These are phyloP conservation scores for Asterochloris erici DNA, from an alignment of 139 green algal species.

Conservation along the genomic window DNA sequence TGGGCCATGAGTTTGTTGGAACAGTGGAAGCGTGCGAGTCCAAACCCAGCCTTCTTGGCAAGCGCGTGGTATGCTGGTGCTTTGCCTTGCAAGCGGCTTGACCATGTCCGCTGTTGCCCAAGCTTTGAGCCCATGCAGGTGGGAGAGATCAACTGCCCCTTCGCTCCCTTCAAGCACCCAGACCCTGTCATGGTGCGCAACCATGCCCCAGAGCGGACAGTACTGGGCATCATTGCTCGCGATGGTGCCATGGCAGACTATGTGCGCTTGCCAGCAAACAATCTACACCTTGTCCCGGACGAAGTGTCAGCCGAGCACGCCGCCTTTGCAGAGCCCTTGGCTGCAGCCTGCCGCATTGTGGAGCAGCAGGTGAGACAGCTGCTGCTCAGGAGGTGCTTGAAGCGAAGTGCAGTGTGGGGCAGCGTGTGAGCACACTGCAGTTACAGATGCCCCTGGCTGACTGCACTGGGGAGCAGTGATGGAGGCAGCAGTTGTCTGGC, in stretches of 20 bases:
- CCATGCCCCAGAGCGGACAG: constrained; percentile 48
- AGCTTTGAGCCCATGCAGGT: constrained; percentile 42
- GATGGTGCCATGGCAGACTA: constrained; percentile 62
- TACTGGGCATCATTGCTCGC: constrained; percentile 74
- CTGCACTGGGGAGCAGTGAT: too few species aligned
- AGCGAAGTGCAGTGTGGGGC: background rate
- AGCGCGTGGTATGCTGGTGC: too few species aligned
- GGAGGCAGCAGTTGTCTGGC: too few species aligned
- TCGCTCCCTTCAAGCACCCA: constrained; percentile 31
- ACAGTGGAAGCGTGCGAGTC: constrained; percentile 25
- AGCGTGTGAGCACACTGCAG: too few species aligned
- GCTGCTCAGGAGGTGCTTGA: background rate
- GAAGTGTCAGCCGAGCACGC: constrained; percentile 52
- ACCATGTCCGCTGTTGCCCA: background rate
- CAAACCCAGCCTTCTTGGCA: too few species aligned
- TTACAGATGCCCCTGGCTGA: too few species aligned
- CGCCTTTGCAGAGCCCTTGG: constrained; percentile 68
- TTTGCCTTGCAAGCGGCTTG: too few species aligned
- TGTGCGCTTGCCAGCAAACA: constrained; percentile 47
- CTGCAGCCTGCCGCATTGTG: constrained; percentile 62
- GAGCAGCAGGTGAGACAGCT: constrained; percentile 56
- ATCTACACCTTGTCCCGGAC: constrained; percentile 62
- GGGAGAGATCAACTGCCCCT: constrained; percentile 74
- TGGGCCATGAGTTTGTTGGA: constrained; percentile 80
- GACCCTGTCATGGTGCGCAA: constrained; percentile 59